Conservation (phyloP, 2,329 filamentous ascomycete species). For the Salinomyces thailandicus region DNA sequence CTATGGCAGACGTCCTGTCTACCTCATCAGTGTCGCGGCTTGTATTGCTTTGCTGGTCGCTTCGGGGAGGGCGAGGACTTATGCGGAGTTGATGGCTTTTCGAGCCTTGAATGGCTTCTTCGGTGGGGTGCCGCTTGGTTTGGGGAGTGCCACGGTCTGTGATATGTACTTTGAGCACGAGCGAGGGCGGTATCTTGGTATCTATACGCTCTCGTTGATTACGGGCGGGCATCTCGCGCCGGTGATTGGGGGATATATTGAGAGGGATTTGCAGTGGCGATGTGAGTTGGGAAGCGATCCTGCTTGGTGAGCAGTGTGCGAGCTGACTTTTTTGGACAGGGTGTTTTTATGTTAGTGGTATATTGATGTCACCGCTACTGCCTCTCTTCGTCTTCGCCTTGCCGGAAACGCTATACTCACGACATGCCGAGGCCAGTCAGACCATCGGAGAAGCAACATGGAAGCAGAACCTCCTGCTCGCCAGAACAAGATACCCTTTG, state of each 20-base stretch:
- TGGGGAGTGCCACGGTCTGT: constrained; percentile 4
- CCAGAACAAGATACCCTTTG: not conserved
- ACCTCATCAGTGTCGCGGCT: constrained; percentile 39
- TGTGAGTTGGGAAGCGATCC: not conserved
- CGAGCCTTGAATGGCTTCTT: constrained; percentile 2
- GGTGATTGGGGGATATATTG: not conserved
- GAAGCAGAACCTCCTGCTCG: constrained; percentile 1
- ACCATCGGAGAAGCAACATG: not conserved
- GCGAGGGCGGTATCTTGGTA: constrained; percentile 3
- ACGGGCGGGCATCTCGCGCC: not conserved
- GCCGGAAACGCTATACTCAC: constrained; percentile 5
- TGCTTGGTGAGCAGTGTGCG: not conserved
- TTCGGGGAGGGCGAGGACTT: not conserved
- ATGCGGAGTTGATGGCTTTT: not conserved
- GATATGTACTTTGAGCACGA: constrained; percentile 5
- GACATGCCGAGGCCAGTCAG: not conserved
- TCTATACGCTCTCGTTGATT: constrained; percentile 1
- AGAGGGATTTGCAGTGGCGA: not conserved
- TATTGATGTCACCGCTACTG: not conserved
- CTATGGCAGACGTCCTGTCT: constrained; percentile 46
- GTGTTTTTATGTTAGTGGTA: not conserved
- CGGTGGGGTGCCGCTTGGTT: not conserved
- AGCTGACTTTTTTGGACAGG: not conserved
- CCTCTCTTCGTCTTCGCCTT: not conserved
- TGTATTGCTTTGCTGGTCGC: constrained; percentile 1